A percentile compares a stretch with the other conserved stretches of the same genome.
These are phyloP conservation scores for Parastagonospora avenae DNA, from an alignment of 2,329 filamentous ascomycete species.

Conservation along the genomic window DNA sequence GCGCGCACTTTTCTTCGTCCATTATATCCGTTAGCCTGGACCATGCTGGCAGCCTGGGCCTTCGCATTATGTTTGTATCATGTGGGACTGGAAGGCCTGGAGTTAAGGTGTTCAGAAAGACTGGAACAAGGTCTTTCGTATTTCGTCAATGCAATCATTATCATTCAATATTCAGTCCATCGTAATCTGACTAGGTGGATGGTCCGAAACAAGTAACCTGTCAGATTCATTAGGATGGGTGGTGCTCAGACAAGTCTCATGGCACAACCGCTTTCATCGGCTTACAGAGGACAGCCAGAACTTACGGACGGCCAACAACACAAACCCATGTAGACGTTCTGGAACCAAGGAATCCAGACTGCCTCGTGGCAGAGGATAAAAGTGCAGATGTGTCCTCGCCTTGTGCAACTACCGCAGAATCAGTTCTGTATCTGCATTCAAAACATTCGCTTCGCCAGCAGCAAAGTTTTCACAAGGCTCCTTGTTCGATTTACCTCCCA, in stretches of 20 bases:
- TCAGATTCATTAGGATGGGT: constrained; percentile 14
- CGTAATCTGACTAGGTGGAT: constrained; percentile 5
- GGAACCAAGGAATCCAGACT: constrained; percentile 42
- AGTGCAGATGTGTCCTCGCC: constrained; percentile 20
- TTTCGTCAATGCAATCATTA: constrained; percentile 17
- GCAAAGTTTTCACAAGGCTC: constrained; percentile 13
- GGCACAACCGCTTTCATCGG: constrained; percentile 29
- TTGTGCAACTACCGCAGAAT: constrained; percentile 12
- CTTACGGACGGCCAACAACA: constrained; percentile 24
- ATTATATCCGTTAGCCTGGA: constrained; percentile 6
- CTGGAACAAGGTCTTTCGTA: constrained; percentile 26
- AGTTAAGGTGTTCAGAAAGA: constrained; percentile 36
- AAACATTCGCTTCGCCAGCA: constrained; percentile 16
- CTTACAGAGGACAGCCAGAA: constrained; percentile 15
- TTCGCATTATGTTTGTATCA: constrained; percentile 36
- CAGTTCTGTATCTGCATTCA: constrained; percentile 14
- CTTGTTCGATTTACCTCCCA: constrained; percentile 14
- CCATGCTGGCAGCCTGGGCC: constrained; percentile 22
- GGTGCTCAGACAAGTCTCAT: constrained; percentile 30
- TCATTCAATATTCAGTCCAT: constrained; percentile 17
- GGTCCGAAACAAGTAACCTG: constrained; percentile 11
- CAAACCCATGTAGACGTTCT: constrained; percentile 33
- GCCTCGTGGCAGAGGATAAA: constrained; percentile 31
- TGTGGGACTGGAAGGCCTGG: constrained; percentile 27
- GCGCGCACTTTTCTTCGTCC: neutral